Evolutionary conservation across 768 basidiomycete genomes (phyloP).

Genomic region (Leucocoprinus leucothites): DNA sequence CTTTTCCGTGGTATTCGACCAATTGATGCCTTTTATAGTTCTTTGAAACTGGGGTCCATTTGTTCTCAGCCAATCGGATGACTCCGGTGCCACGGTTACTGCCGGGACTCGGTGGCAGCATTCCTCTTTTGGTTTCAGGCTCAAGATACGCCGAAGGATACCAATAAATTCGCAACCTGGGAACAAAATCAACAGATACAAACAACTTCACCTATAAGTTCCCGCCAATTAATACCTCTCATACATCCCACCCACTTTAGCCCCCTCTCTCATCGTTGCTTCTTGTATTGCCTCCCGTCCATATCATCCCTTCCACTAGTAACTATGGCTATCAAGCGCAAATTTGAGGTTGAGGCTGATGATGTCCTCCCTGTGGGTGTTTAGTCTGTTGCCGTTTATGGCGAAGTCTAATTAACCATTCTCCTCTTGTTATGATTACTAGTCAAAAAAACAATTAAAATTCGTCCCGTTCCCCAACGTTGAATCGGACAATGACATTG

Average conservation of each 20-base stretch:
- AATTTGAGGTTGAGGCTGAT: slow-evolving; percentile 58
- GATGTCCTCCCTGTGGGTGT: slow-evolving; percentile 48
- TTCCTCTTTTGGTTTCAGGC: slow-evolving; percentile 6
- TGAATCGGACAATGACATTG: slow-evolving; percentile 59
- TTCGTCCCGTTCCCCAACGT: slow-evolving; percentile 72
- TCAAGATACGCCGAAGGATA: slow-evolving; percentile 9
- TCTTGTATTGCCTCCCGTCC: slow-evolving; percentile 16
- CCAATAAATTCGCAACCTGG: slow-evolving; percentile 17
- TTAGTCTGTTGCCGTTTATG: slow-evolving; percentile 15
- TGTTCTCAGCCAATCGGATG: slow-evolving; percentile 24
- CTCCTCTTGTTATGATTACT: slow-evolving; percentile 8
- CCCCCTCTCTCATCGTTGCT: slow-evolving; percentile 16
- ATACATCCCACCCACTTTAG: slow-evolving; percentile 12
- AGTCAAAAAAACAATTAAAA: slow-evolving; percentile 70
- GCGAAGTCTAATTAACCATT: slow-evolving; percentile 22
- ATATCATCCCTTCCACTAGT: not conserved
- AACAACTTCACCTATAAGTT: slow-evolving; percentile 27
- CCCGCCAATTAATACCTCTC: slow-evolving; percentile 3
- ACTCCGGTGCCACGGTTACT: slow-evolving; percentile 16
- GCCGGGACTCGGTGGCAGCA: slow-evolving; percentile 17
- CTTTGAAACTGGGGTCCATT: slow-evolving; percentile 25
- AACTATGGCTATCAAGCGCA: slow-evolving; percentile 73
- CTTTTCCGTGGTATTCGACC: slow-evolving; percentile 1
- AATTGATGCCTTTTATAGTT: slow-evolving; percentile 5
- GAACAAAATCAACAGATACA: slow-evolving; percentile 20